Percentiles rank a stretch among this genome's conserved stretches.
Conservation (phyloP, 2,329 filamentous ascomycete genomes). For the Microcera coccophila region DNA sequence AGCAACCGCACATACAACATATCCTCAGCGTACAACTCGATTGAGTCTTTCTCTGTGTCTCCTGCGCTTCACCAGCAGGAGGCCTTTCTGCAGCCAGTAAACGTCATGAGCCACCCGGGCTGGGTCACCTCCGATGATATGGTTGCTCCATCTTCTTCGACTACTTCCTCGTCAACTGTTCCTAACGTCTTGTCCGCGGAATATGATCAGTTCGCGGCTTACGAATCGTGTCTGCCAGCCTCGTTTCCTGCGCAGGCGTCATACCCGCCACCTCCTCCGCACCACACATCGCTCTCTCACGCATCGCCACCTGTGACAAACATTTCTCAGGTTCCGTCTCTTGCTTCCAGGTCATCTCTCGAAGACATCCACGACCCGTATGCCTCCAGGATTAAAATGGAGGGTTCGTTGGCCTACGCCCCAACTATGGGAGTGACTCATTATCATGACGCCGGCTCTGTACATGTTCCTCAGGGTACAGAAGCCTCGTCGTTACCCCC, state of each 20-base stretch:
- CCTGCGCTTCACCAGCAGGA: conserved; percentile 28
- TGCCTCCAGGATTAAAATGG: conserved; percentile 16
- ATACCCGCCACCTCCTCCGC: conserved; percentile 39
- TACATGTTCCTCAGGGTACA: conserved; percentile 17
- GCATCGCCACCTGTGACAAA: conserved; percentile 15
- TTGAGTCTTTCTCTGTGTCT: conserved; percentile 38
- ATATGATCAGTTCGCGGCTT: conserved; percentile 50
- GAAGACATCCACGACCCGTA: conserved; percentile 23
- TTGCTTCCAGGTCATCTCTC: conserved; percentile 18
- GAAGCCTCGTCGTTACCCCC: conserved; percentile 19
- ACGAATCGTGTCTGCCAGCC: conserved; percentile 38
- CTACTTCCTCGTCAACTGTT: conserved; percentile 39
- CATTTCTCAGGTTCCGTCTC: conserved; percentile 15
- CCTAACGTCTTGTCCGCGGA: conserved; percentile 47
- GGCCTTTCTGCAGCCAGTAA: conserved; percentile 20
- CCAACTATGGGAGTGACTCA: conserved; percentile 19
- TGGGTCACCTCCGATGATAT: conserved; percentile 42
- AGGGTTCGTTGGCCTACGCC: conserved; percentile 18
- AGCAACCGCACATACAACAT: conserved; percentile 44
- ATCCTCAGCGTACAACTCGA: conserved; percentile 37
- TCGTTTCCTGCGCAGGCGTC: conserved; percentile 44
- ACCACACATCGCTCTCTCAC: conserved; percentile 19
- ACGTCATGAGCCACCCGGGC: conserved; percentile 40
- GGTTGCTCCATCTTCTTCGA: conserved; percentile 30
- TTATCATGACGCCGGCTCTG: conserved; percentile 18